Evolutionary conservation across 352 stramenopile species (phyloP).

Genomic region (Lagenidium sp.): DNA sequence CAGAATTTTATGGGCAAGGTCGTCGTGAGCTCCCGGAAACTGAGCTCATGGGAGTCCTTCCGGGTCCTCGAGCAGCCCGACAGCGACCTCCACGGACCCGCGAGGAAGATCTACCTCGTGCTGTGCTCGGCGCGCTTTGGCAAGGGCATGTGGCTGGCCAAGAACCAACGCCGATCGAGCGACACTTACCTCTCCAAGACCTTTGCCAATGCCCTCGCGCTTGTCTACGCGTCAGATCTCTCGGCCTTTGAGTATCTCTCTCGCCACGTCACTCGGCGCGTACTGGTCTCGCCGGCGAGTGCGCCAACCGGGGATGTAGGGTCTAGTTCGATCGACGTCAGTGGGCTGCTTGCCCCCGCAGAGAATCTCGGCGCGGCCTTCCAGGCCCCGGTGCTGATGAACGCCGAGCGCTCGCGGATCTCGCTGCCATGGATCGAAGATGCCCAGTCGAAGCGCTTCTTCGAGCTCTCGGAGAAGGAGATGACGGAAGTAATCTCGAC

Average conservation of each 20-base stretch:
- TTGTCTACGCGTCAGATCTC: slow-evolving; percentile 65
- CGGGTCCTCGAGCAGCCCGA: slow-evolving; percentile 44
- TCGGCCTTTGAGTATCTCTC: slow-evolving; percentile 28
- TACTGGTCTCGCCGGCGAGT: slow-evolving; percentile 3
- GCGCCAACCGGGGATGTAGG: neutral
- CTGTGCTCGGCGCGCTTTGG: slow-evolving; percentile 69
- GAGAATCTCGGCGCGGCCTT: slow-evolving; percentile 23
- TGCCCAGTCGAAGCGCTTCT: slow-evolving; percentile 20
- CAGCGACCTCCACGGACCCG: neutral
- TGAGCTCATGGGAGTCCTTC: slow-evolving; percentile 66
- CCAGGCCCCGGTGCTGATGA: slow-evolving; percentile 30
- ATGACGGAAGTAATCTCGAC: slow-evolving; percentile 46
- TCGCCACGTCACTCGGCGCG: slow-evolving; percentile 11
- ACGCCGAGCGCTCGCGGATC: slow-evolving; percentile 18
- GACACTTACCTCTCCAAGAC: slow-evolving; percentile 62
- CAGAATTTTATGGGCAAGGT: slow-evolving; percentile 68
- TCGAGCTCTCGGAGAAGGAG: slow-evolving; percentile 31
- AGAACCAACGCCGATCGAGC: slow-evolving; percentile 20
- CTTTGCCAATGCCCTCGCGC: slow-evolving; percentile 48
- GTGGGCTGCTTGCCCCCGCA: neutral
- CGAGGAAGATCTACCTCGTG: slow-evolving; percentile 53
- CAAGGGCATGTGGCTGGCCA: slow-evolving; percentile 74
- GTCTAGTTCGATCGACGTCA: neutral
- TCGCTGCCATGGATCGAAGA: slow-evolving; percentile 45
- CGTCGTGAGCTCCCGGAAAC: slow-evolving; percentile 50